Conservation (phyloP, 192 early-diverging fungal genomes). For the Coemansia sp. region DNA sequence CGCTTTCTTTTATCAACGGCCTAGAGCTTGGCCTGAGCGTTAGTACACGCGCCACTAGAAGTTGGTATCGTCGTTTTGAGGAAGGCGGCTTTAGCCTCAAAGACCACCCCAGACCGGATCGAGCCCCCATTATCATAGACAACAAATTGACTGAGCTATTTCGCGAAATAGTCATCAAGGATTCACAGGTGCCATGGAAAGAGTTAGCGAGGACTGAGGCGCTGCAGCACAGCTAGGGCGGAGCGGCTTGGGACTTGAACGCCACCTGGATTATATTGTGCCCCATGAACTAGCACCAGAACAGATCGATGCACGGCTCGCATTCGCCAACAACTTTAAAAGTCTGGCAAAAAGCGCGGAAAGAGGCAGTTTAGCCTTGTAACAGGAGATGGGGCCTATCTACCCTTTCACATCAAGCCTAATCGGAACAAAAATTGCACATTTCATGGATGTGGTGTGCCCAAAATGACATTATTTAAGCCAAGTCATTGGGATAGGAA, state of each 20-base stretch:
- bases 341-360: too few species aligned
- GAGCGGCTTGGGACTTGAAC: background rate
- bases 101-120: background rate
- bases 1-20: background rate
- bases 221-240: background rate
- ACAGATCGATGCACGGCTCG: too few species aligned
- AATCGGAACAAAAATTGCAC: too few species aligned
- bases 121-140: background rate
- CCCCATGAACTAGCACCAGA: too few species aligned
- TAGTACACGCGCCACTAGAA: background rate
- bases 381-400: too few species aligned
- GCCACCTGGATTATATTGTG: background rate
- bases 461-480: too few species aligned
- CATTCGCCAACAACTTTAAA: too few species aligned
- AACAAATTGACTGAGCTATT: background rate
- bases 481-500: too few species aligned
- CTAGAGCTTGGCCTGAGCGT: background rate
- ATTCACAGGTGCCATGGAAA: background rate
- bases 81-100: background rate
- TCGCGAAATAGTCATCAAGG: background rate
- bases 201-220: background rate
- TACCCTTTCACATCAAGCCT: too few species aligned
- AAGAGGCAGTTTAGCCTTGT: too few species aligned
- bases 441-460: too few species aligned
- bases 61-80: background rate